These are phyloP conservation scores for Rhynchosporium graminicola DNA, from an alignment of 2,329 filamentous ascomycete genomes.

Conservation along the genomic window DNA sequence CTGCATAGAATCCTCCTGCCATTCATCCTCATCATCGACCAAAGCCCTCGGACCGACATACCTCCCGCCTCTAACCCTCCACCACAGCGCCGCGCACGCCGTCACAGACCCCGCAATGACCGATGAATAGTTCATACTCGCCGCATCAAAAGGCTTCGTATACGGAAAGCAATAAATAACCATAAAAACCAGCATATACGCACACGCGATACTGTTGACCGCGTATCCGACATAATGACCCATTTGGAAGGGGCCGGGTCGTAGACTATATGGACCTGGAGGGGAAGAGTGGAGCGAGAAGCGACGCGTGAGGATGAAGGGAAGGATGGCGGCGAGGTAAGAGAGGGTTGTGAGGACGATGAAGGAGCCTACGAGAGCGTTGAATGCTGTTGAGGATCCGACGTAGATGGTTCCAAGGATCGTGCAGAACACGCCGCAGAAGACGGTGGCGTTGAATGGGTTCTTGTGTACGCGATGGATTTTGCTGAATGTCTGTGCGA, in stretches of 20 bases:
- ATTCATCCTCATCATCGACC: constrained; percentile 8
- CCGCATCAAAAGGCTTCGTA: constrained; percentile 46
- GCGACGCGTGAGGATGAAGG: constrained; percentile 51
- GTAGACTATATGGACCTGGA: constrained; percentile 42
- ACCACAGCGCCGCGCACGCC: constrained; percentile 45
- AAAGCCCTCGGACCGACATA: constrained; percentile 36
- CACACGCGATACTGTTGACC: constrained; percentile 53
- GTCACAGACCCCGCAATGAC: constrained; percentile 49
- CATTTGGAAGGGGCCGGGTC: constrained; percentile 61
- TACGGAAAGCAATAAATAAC: constrained; percentile 65
- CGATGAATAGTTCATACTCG: constrained; percentile 55
- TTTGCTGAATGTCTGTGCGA: constrained; percentile 47
- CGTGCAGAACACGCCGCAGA: constrained; percentile 52
- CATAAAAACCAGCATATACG: constrained; percentile 61
- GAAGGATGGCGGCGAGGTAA: constrained; percentile 64
- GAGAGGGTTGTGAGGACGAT: constrained; percentile 56
- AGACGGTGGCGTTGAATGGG: constrained; percentile 57
- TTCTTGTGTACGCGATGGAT: constrained; percentile 50
- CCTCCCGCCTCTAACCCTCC: constrained; percentile 40
- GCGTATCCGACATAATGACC: constrained; percentile 48
- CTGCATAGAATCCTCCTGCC: background rate
- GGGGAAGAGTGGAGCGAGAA: constrained; percentile 21
- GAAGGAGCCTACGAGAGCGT: constrained; percentile 63
- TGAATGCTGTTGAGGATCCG: constrained; percentile 66
- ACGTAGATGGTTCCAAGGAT: constrained; percentile 65